Evolutionary conservation across 2,329 filamentous ascomycete species (phyloP).

Genomic region (Penicillium sp.): DNA sequence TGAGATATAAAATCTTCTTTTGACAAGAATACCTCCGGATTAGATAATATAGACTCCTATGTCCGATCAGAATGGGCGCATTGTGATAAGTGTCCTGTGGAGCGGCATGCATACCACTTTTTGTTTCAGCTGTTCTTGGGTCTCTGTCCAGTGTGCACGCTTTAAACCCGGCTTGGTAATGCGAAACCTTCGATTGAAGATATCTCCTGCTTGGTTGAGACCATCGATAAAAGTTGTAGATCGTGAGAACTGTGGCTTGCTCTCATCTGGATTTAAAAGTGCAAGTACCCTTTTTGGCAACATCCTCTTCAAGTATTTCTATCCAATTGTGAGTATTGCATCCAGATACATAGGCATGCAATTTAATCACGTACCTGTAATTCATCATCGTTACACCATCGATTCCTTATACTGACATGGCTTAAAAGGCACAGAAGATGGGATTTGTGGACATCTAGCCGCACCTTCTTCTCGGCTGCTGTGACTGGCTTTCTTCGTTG

Average conservation of each 20-base stretch:
- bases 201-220: slow-evolving; percentile 67
- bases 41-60: slow-evolving; percentile 61
- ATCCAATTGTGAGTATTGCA: slow-evolving; percentile 18
- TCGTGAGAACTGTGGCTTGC: slow-evolving; percentile 73
- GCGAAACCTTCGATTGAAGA: slow-evolving; percentile 72
- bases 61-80: neutral
- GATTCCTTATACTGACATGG: slow-evolving; percentile 77
- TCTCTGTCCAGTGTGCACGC: slow-evolving; percentile 75
- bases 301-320: slow-evolving; percentile 62
- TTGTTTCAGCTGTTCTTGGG: slow-evolving; percentile 62
- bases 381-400: slow-evolving; percentile 80
- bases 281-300: slow-evolving; percentile 68
- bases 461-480: slow-evolving; percentile 60
- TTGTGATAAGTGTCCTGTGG: neutral
- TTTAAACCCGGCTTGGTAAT: slow-evolving; percentile 73
- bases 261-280: slow-evolving; percentile 70
- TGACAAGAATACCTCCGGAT: slow-evolving; percentile 71
- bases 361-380: slow-evolving; percentile 59
- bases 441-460: slow-evolving; percentile 80
- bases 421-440: slow-evolving; percentile 83
- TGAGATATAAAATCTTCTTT: slow-evolving; percentile 73
- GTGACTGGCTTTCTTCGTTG: slow-evolving; percentile 58
- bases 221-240: slow-evolving; percentile 79
- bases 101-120: slow-evolving; percentile 45
- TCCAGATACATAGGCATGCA: neutral